Conservation (phyloP, 75 land plant species). For the Sequoia sempervirens region DNA sequence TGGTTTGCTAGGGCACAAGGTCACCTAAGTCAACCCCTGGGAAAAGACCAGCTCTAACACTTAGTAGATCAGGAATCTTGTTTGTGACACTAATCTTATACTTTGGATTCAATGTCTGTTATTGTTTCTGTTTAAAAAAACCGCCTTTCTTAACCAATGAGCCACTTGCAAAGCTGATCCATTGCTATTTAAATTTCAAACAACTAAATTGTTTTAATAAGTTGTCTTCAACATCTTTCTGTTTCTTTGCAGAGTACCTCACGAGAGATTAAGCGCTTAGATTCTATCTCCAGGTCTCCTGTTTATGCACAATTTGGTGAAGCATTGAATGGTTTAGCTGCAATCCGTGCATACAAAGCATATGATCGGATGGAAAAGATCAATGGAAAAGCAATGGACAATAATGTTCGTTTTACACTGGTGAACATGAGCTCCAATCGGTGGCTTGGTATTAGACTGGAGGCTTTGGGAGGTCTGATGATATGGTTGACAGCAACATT, state of each 20-base stretch:
- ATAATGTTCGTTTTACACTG: constrained; percentile 70
- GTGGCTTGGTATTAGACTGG: constrained; percentile 86
- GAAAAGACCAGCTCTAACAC: not conserved
- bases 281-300: constrained; percentile 93
- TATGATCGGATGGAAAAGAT: constrained; percentile 90
- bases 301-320: constrained; percentile 99
- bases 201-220: not conserved
- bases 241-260: constrained; percentile 59
- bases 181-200: not conserved
- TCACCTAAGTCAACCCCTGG: no score
- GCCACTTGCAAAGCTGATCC: not conserved
- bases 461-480: constrained; percentile 86
- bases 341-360: constrained; percentile 95
- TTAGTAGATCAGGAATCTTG: not conserved
- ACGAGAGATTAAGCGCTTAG: constrained; percentile 91
- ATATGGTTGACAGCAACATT: constrained; percentile 79
- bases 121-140: not conserved
- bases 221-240: constrained; percentile 4
- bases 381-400: constrained; percentile 94
- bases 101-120: not conserved
- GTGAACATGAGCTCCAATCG: constrained; percentile 83
- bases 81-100: not conserved
- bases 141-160: not conserved
- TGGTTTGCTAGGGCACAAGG: no score
- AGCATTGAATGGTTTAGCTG: constrained; percentile 91